Evolutionary conservation across 345 rosid species (phyloP).

Genomic region (Gossypium rotundifolium): DNA sequence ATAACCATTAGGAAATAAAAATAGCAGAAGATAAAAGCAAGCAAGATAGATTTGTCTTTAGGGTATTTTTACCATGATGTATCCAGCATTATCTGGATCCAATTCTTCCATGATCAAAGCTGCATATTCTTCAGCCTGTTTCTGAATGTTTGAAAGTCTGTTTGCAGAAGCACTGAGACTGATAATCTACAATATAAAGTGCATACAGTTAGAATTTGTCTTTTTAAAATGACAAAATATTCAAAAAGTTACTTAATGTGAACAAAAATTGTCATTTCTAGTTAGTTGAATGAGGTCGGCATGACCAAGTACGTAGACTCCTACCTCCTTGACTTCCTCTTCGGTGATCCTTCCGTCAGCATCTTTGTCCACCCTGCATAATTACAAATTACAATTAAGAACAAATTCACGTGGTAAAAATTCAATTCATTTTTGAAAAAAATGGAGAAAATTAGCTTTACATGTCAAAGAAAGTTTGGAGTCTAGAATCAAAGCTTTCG

Average conservation of each 20-base stretch:
- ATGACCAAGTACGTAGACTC: slow-evolving; percentile 2
- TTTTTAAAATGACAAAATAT: neutral
- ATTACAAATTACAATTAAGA: slow-evolving; percentile 3
- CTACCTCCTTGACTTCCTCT: slow-evolving; percentile 78
- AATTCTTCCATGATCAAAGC: slow-evolving; percentile 85
- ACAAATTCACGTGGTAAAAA: neutral
- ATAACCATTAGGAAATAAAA: neutral
- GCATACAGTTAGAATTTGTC: neutral
- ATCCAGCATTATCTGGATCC: slow-evolving; percentile 77
- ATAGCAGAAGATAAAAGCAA: neutral
- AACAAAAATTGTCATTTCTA: neutral
- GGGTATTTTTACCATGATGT: slow-evolving; percentile 53
- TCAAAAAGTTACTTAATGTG: neutral
- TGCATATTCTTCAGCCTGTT: slow-evolving; percentile 77
- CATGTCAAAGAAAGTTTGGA: slow-evolving; percentile 90
- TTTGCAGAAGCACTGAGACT: slow-evolving; percentile 85
- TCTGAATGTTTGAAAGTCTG: slow-evolving; percentile 73
- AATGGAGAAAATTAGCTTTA: slow-evolving; percentile 15
- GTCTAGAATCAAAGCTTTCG: slow-evolving; percentile 87
- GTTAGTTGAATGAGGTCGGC: neutral
- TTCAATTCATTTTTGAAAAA: neutral
- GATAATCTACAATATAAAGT: slow-evolving; percentile 48
- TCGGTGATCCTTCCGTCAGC: slow-evolving; percentile 82
- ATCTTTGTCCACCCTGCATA: slow-evolving; percentile 69
- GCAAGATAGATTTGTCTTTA: neutral